Base-by-base conservation (phyloP, 768 basidiomycete genomes). In the Melanogaster broomeanus region DNA sequence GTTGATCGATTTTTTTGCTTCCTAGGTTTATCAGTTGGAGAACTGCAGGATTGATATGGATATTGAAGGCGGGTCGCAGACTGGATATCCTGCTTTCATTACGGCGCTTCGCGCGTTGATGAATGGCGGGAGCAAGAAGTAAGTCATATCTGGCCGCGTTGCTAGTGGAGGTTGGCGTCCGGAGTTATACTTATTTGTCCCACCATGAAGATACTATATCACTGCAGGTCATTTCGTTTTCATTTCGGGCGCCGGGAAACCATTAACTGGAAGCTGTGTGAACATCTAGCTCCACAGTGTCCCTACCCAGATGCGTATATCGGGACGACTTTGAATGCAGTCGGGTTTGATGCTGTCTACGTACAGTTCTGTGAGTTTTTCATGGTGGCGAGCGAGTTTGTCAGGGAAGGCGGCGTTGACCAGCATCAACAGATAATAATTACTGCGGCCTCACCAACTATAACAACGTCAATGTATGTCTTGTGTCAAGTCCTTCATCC, bases 231-330 rank as follows among this genome's bases (percentile, higher is more conserved):
- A 62, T 56, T 22, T 24, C 22, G 12, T 18, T 31, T 33, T 45
- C 16, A 16, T 27, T n/a, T 24, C 12, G n/a, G 18, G 10, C 15
- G 15, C 45, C 35, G 25, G 42, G 30, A 46, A 51, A 60, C 24
- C 4, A 18, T 15, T n/a, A 22, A 40, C 46, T 38, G 51, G 47
- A 38, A 33, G 25, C 45, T 10, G 18, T 34, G 19, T 47, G 6
- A 3, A 35, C 11, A 40, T 45, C 39, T 22, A 58, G 72, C 72
- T 37, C 72, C 72, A 34, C 72, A 80, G 45, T 80, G 78, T 57
- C 75, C 76, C 6, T 80, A 64, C 61, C 79, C 78, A 0, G 78
- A 80, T 57, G 69, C 77, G 5, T 71, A 72, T 42, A 60, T 80
- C 4, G 74, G 76, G 6, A 60, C 71, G 1, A 72, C 75, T 39